A percentile compares a stretch with the other conserved stretches of the same genome.
Evolutionary conservation across 768 basidiomycete species (phyloP).

Genomic region (Termitomyces sp.): DNA sequence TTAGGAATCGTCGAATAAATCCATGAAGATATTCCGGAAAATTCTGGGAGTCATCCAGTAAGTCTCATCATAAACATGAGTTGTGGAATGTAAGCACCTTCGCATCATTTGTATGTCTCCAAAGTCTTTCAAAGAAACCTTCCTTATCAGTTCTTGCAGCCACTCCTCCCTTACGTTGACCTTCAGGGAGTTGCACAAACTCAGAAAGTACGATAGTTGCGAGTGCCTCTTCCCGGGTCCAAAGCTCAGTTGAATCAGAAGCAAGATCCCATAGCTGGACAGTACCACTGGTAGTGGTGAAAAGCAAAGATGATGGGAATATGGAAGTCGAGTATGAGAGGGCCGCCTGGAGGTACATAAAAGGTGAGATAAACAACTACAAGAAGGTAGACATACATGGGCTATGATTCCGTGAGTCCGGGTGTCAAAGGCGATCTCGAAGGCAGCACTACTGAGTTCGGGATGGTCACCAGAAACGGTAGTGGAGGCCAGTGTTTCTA

Average conservation of each 20-base stretch:
- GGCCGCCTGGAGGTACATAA: constrained; percentile 27
- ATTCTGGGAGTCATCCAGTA: constrained; percentile 46
- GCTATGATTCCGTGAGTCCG: constrained; percentile 60
- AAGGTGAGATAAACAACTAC: background rate
- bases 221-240: constrained; percentile 82
- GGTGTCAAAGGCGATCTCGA: constrained; percentile 65
- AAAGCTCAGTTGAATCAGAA: constrained; percentile 38
- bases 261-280: constrained; percentile 71
- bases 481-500: constrained; percentile 47
- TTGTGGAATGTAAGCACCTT: constrained; percentile 37
- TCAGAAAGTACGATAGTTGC: constrained; percentile 59
- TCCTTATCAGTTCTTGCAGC: constrained; percentile 42
- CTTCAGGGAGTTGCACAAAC: constrained; percentile 78
- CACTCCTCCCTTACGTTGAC: constrained; percentile 24
- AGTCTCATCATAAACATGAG: background rate
- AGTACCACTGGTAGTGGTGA: constrained; percentile 75
- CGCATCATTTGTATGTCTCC: constrained; percentile 56
- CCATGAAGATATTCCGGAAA: constrained; percentile 66
- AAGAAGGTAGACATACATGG: constrained; percentile 43
- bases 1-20: constrained; percentile 70
- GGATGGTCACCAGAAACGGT: constrained; percentile 36
- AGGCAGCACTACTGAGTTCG: constrained; percentile 18
- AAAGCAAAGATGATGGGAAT: constrained; percentile 37
- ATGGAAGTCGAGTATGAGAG: constrained; percentile 38
- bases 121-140: constrained; percentile 44